phyloP scores from a whole-genome alignment of 1,284 basidiomycete species.

The Ganoderma lingzhi region DNA sequence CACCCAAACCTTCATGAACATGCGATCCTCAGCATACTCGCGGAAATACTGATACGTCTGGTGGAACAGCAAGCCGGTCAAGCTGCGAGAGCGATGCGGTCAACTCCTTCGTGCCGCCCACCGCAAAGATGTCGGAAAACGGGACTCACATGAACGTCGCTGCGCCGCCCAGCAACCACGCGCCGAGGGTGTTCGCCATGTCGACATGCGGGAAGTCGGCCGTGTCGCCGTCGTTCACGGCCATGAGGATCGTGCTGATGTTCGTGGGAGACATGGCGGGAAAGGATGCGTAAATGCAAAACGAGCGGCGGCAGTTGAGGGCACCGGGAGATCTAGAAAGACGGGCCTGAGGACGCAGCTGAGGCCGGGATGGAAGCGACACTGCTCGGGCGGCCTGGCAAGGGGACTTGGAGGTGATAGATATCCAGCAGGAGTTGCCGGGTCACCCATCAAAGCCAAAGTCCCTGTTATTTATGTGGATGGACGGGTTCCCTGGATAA shows the following conservation, averaged over 20 bases:
- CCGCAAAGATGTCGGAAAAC: too few relatives aligned
- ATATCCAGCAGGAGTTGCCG: too few relatives aligned
- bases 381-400: too few relatives aligned
- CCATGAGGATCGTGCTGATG: background rate
- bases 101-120: background rate
- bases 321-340: too few relatives aligned
- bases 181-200: constrained; percentile 15
- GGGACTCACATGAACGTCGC: constrained; percentile 14
- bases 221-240: background rate
- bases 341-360: too few relatives aligned
- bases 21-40: constrained; percentile 7
- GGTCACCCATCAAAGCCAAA: too few relatives aligned
- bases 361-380: too few relatives aligned
- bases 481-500: too few relatives aligned
- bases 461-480: too few relatives aligned
- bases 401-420: too few relatives aligned
- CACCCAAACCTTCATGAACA: constrained; percentile 13
- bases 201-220: constrained; percentile 11
- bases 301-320: too few relatives aligned
- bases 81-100: background rate
- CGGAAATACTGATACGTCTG: constrained; percentile 16
- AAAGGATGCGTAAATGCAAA: too few relatives aligned
- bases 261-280: background rate
- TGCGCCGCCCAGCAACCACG: constrained; percentile 14
- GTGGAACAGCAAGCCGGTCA: constrained; percentile 16